These are phyloP conservation scores for Aspergillus ochraceus DNA, from an alignment of 2,329 filamentous ascomycete species.

Conservation along the genomic window DNA sequence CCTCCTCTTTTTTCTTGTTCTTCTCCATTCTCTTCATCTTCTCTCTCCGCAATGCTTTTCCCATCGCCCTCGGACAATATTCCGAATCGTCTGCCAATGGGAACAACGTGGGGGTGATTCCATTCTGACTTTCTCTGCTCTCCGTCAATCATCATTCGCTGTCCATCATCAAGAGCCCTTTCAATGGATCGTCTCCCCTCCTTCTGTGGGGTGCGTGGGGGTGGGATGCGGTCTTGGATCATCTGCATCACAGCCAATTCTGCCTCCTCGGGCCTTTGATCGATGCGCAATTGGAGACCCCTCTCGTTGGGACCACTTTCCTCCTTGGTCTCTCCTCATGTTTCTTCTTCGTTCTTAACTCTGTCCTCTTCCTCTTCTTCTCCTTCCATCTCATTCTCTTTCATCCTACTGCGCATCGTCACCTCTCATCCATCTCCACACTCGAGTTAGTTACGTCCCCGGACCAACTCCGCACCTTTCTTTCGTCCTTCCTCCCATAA, in stretches of 20 bases:
- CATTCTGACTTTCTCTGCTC: background rate
- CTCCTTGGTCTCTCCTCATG: slow-evolving; percentile 3
- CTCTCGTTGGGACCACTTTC: slow-evolving; percentile 4
- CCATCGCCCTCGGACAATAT: slow-evolving; percentile 5
- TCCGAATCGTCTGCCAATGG: background rate
- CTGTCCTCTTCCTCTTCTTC: background rate
- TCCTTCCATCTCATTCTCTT: background rate
- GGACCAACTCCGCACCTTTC: background rate
- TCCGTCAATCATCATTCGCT: background rate
- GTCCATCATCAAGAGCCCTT: background rate
- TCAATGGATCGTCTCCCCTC: slow-evolving; percentile 6
- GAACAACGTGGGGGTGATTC: background rate
- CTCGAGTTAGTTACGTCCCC: background rate
- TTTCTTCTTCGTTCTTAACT: slow-evolving; percentile 2
- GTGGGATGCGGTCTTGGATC: background rate
- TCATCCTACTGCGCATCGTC: background rate
- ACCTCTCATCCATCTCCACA: background rate
- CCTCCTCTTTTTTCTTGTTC: background rate
- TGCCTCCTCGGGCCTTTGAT: background rate
- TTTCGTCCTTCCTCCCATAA: background rate
- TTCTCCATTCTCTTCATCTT: background rate
- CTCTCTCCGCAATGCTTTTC: background rate
- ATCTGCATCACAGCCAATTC: background rate
- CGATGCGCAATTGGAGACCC: background rate
- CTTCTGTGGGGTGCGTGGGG: slow-evolving; percentile 14